phyloP scores from a whole-genome alignment of 2,329 filamentous ascomycete species.

The Alternaria solani region DNA sequence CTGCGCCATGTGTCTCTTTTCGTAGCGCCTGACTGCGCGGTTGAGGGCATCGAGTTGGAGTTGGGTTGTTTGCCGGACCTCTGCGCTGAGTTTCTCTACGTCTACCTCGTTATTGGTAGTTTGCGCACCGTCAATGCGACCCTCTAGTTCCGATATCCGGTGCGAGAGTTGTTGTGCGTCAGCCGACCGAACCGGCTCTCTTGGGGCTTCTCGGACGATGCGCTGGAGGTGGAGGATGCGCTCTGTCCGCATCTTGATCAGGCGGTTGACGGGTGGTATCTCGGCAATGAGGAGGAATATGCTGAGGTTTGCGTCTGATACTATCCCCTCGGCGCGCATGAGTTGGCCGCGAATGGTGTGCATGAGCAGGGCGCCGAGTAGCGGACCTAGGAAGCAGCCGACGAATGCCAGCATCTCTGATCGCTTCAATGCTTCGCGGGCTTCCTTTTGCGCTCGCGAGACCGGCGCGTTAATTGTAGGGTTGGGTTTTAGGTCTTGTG shows the following conservation, averaged over 20 bases:
- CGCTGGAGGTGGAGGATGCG: constrained; percentile 84
- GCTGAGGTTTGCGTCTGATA: constrained; percentile 91
- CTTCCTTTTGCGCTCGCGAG: constrained; percentile 46
- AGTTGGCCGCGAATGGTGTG: constrained; percentile 83
- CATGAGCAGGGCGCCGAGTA: constrained; percentile 82
- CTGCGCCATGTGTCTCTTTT: constrained; percentile 83
- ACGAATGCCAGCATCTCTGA: constrained; percentile 79
- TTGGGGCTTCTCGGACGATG: constrained; percentile 60
- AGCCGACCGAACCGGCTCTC: constrained; percentile 22
- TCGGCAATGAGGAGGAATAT: constrained; percentile 91
- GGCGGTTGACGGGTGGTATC: constrained; percentile 80
- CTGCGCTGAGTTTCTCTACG: constrained; percentile 53
- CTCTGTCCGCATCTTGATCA: constrained; percentile 80
- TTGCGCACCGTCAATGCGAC: constrained; percentile 58
- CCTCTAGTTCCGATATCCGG: constrained; percentile 75
- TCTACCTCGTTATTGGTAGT: constrained; percentile 49
- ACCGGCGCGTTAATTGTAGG: constrained; percentile 1
- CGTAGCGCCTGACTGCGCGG: constrained; percentile 86
- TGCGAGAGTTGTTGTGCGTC: constrained; percentile 58
- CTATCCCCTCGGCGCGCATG: constrained; percentile 83
- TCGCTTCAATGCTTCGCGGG: constrained; percentile 70
- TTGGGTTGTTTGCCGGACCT: constrained; percentile 72
- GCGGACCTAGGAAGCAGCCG: constrained; percentile 80
- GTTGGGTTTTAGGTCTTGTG: constrained; percentile 15
- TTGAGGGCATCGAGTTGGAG: constrained; percentile 88